A percentile compares a stretch with the other conserved stretches of the same genome.
Conservation (phyloP, 1,284 basidiomycete genomes). For the Anthracocystis setariae region DNA sequence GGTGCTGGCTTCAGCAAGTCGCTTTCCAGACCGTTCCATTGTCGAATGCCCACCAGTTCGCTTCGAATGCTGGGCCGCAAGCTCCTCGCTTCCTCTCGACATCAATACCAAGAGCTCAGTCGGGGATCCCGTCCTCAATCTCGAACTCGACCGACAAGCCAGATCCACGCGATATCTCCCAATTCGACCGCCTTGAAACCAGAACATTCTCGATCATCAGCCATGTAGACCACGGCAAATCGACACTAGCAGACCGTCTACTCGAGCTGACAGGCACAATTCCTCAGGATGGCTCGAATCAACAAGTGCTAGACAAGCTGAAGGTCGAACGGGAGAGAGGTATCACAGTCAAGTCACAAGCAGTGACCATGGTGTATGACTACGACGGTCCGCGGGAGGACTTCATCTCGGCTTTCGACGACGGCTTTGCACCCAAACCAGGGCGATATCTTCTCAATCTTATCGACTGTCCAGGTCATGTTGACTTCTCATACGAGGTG, state of each 20-base stretch:
- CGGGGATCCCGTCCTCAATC: neutral
- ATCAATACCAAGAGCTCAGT: neutral
- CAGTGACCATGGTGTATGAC: slow-evolving; percentile 65
- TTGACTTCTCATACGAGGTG: slow-evolving; percentile 78
- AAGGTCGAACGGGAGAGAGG: slow-evolving; percentile 96
- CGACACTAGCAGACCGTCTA: slow-evolving; percentile 66
- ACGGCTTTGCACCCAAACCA: slow-evolving; percentile 33
- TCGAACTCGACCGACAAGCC: neutral
- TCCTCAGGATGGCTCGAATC: slow-evolving; percentile 56
- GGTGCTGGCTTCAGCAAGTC: too few relatives aligned
- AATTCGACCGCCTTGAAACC: slow-evolving; percentile 55
- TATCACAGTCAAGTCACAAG: slow-evolving; percentile 78
- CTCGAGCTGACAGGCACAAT: slow-evolving; percentile 66
- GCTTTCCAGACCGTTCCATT: too few relatives aligned
- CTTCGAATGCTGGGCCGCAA: neutral
- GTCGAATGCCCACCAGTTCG: neutral
- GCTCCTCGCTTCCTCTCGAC: slow-evolving; percentile 6
- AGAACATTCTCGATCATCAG: slow-evolving; percentile 66
- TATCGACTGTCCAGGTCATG: slow-evolving; percentile 84
- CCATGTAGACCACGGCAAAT: slow-evolving; percentile 68
- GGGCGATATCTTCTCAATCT: slow-evolving; percentile 80
- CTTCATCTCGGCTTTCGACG: slow-evolving; percentile 43
- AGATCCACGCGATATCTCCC: slow-evolving; percentile 14
- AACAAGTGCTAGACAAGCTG: slow-evolving; percentile 70
- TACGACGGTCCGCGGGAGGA: slow-evolving; percentile 36